Evolutionary conservation across 2,329 filamentous ascomycete genomes (phyloP).

Genomic region (Aspergillus sp.): DNA sequence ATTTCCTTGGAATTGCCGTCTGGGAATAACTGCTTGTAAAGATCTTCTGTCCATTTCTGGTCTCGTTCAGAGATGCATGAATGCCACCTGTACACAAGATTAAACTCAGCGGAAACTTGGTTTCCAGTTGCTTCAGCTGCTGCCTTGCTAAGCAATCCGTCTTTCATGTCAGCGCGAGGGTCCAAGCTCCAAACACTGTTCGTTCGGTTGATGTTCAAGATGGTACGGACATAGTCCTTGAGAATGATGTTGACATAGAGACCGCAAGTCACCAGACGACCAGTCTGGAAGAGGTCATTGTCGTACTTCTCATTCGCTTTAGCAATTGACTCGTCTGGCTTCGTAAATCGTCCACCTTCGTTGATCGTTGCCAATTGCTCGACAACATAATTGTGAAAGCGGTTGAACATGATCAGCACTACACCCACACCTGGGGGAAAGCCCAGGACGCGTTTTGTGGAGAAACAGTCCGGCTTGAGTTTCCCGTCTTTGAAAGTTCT

Average conservation of each 20-base stretch:
- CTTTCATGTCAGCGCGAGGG: constrained; percentile 54
- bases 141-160: constrained; percentile 38
- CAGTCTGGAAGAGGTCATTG: constrained; percentile 48
- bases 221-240: constrained; percentile 56
- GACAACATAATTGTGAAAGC: constrained; percentile 64
- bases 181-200: constrained; percentile 57
- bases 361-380: constrained; percentile 60
- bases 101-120: constrained; percentile 63
- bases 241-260: constrained; percentile 52
- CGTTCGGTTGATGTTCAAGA: constrained; percentile 54
- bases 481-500: constrained; percentile 60
- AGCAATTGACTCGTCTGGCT: constrained; percentile 30
- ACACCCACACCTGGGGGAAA: constrained; percentile 64
- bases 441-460: constrained; percentile 56
- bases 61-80: constrained; percentile 55
- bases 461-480: constrained; percentile 64
- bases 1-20: constrained; percentile 30
- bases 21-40: constrained; percentile 45
- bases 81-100: constrained; percentile 61
- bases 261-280: constrained; percentile 48
- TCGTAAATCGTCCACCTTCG: constrained; percentile 62
- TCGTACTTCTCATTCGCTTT: constrained; percentile 34
- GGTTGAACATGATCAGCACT: constrained; percentile 61
- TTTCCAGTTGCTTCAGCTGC: constrained; percentile 56
- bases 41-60: constrained; percentile 55